Base-by-base conservation (phyloP, 2,329 filamentous ascomycete species). In the Annulohypoxylon truncatum region DNA sequence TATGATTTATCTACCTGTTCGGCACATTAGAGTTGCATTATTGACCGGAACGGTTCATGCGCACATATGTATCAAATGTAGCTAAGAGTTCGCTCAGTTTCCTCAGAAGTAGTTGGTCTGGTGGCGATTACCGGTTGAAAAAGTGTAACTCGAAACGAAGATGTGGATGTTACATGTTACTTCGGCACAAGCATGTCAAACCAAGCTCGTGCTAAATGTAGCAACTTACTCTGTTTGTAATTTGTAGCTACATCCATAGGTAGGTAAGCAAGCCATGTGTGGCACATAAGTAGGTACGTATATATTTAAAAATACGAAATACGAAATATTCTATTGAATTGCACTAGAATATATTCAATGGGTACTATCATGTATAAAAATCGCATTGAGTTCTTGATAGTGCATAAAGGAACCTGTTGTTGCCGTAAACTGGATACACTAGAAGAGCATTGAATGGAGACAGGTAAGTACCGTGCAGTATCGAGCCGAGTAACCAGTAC, bases 1-100 rank as follows among this genome's bases (percentile, higher is more conserved):
- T 56, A 58, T 31, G 24, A 60, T 42, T 47, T 60, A 51, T 56
- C 55, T 54, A 59, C 54, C 29, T 64, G 15, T 22, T 60, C 48
- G 47, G 48, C 47, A 35, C 9, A 33, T 60, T 60, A 24, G 24
- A 64, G 55, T 54, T 51, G 42, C 55, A 64, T 55, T 48, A 56
- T 62, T 56, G 52, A 56, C 52, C 10, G 46, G 40, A 33, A 22
- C 31, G 38, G 42, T 58, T 55, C 47, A 40, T 58, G 51, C 29
- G 13, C 22, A 42, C 15, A 13, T 31, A 46, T 26, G 42, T 44
- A 50, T n/a, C n/a, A n/a, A n/a, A n/a, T 15, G 24, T 40, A 42
- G 13, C 33, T 42, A 55, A 55, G 22, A 29, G 31, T 31, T 28
- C 31, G n/a, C 33, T 44, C 1, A n/a, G 3, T 8, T n/a, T 24